Evolutionary conservation across 352 stramenopile species (phyloP).

Genomic region (Globisporangium acanthophoron): DNA sequence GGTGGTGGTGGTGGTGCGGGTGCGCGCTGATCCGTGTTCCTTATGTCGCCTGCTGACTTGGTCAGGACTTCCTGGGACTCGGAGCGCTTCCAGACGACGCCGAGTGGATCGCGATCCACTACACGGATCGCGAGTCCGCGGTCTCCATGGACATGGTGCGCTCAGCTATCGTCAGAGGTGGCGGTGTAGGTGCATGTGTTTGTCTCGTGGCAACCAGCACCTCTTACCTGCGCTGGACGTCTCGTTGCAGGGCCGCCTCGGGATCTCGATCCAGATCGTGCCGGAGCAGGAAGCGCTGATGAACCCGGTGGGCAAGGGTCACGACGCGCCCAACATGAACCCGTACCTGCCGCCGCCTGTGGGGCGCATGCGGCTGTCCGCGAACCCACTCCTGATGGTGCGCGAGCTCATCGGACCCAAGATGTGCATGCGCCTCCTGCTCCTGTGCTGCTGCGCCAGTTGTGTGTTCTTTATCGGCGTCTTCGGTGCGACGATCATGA

Average conservation of each 20-base stretch:
- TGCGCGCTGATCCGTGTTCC: background rate
- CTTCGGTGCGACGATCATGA: slow-evolving; percentile 77
- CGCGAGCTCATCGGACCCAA: slow-evolving; percentile 63
- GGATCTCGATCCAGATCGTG: slow-evolving; percentile 74
- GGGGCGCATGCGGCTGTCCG: slow-evolving; percentile 73
- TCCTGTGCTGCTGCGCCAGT: slow-evolving; percentile 46
- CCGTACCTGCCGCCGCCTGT: slow-evolving; percentile 86
- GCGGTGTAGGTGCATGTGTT: background rate
- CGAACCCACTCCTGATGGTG: slow-evolving; percentile 82
- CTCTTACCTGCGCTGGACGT: too few species aligned
- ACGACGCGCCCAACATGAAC: slow-evolving; percentile 86
- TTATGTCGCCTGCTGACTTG: background rate
- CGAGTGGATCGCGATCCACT: slow-evolving; percentile 74
- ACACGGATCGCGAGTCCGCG: slow-evolving; percentile 61
- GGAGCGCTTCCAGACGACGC: slow-evolving; percentile 68
- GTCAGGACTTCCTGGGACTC: slow-evolving; percentile 65
- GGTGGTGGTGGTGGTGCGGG: too few species aligned
- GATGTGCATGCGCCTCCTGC: slow-evolving; percentile 45
- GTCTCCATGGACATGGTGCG: slow-evolving; percentile 60
- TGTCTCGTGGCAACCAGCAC: too few species aligned
- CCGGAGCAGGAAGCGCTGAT: slow-evolving; percentile 72
- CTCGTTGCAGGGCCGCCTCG: slow-evolving; percentile 34
- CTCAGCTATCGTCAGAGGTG: background rate
- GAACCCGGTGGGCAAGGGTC: slow-evolving; percentile 73
- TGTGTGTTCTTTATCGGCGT: slow-evolving; percentile 58